These are phyloP conservation scores for Coemansia sp. DNA, from an alignment of 192 early-diverging fungal species.

Conservation along the genomic window DNA sequence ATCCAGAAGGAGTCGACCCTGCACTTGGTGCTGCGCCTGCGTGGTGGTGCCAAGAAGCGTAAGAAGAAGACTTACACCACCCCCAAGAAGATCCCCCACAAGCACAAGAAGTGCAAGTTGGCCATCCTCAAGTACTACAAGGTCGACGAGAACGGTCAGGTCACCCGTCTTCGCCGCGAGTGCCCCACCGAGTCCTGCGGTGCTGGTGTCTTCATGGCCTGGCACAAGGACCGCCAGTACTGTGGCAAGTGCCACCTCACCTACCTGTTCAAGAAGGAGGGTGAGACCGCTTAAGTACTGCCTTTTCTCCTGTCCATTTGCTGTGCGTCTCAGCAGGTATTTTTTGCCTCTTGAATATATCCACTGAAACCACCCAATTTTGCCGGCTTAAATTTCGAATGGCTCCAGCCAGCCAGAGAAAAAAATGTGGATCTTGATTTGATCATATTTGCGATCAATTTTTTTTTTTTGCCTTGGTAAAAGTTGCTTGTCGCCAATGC, in stretches of 20 bases:
- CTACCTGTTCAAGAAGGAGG: slow-evolving; percentile 91
- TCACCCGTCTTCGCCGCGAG: slow-evolving; percentile 98
- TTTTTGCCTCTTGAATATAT: neutral
- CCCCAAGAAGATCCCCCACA: slow-evolving; percentile 99
- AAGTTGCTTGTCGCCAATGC: neutral
- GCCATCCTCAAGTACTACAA: slow-evolving; percentile 99
- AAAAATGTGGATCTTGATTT: neutral
- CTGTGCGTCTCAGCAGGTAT: neutral
- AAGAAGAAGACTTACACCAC: slow-evolving; percentile 99
- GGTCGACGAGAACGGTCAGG: slow-evolving; percentile 95
- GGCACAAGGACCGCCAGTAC: slow-evolving; percentile 98
- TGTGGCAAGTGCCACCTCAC: slow-evolving; percentile 96
- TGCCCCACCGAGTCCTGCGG: slow-evolving; percentile 96
- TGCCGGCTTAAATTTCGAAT: neutral
- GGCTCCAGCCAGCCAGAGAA: too few relatives aligned
- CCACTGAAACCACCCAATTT: neutral
- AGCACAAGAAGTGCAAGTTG: slow-evolving; percentile 99
- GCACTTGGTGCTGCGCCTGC: slow-evolving; percentile 76
- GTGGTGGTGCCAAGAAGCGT: slow-evolving; percentile 96
- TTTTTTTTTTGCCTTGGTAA: slow-evolving; percentile 32
- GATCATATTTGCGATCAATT: neutral
- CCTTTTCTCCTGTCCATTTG: neutral
- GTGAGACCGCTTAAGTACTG: slow-evolving; percentile 39
- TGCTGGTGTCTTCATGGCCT: slow-evolving; percentile 99
- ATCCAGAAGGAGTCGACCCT: slow-evolving; percentile 85